Evolutionary conservation across 2,329 filamentous ascomycete species (phyloP).

Genomic region (Endocalyx cinctus): DNA sequence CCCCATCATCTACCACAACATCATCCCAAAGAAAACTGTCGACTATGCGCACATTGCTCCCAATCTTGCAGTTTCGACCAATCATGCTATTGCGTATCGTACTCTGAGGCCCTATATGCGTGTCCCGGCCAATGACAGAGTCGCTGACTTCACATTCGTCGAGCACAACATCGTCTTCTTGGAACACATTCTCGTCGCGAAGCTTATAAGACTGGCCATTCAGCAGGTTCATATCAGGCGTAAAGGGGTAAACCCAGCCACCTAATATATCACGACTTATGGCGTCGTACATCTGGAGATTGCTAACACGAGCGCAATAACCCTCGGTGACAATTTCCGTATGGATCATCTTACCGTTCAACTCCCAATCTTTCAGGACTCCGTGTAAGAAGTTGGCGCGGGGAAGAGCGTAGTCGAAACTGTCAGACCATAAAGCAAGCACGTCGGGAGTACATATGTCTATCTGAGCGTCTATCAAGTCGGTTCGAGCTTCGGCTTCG

Average conservation of each 20-base stretch:
- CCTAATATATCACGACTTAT: slow-evolving; percentile 82
- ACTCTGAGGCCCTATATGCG: slow-evolving; percentile 68
- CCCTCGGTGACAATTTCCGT: slow-evolving; percentile 77
- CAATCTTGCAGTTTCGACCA: slow-evolving; percentile 80
- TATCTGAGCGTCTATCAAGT: slow-evolving; percentile 89
- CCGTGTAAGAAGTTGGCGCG: slow-evolving; percentile 85
- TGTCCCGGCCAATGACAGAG: slow-evolving; percentile 72
- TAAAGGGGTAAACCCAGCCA: slow-evolving; percentile 83
- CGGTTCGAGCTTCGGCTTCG: slow-evolving; percentile 78
- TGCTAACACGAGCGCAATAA: slow-evolving; percentile 82
- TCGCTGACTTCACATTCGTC: slow-evolving; percentile 66
- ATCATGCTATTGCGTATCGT: slow-evolving; percentile 72
- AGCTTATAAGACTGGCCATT: slow-evolving; percentile 72
- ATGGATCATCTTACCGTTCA: slow-evolving; percentile 96
- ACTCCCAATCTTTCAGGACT: slow-evolving; percentile 91
- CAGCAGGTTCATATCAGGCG: slow-evolving; percentile 83
- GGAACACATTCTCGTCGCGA: slow-evolving; percentile 65
- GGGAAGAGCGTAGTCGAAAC: slow-evolving; percentile 92
- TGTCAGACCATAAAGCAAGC: slow-evolving; percentile 91
- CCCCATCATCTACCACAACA: slow-evolving; percentile 69
- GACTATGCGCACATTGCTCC: slow-evolving; percentile 73
- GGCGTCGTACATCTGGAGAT: slow-evolving; percentile 83
- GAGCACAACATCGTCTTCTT: slow-evolving; percentile 72
- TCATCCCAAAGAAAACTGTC: slow-evolving; percentile 88
- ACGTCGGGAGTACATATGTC: slow-evolving; percentile 98